These are phyloP conservation scores for Salvia sclarea DNA, from an alignment of 305 asterid species.

Conservation along the genomic window DNA sequence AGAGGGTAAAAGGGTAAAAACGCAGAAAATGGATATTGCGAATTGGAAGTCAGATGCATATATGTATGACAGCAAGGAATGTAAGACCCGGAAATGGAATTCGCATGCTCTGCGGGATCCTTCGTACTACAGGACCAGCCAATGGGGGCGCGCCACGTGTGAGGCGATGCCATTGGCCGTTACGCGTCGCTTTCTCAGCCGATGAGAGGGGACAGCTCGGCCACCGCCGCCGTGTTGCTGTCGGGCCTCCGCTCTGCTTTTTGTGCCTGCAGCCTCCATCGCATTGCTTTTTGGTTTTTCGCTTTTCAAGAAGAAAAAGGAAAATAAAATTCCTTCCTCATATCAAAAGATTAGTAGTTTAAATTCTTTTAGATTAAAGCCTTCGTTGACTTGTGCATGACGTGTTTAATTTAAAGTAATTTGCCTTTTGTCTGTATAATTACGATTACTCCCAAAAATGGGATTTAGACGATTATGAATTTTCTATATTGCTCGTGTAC, in stretches of 20 bases:
- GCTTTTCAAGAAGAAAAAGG: not conserved
- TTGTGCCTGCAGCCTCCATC: not conserved
- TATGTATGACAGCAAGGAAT: not conserved
- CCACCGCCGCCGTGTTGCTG: not conserved
- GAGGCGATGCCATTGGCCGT: not conserved
- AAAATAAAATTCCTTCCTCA: too few relatives aligned
- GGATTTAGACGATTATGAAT: too few relatives aligned
- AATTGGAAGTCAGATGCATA: not conserved
- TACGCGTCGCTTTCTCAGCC: slow-evolving; percentile 1
- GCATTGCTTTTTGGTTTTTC: not conserved
- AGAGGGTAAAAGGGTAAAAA: not conserved
- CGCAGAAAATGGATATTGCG: not conserved
- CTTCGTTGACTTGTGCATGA: too few relatives aligned
- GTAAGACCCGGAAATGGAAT: slow-evolving; percentile 13
- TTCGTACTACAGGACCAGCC: not conserved
- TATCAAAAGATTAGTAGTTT: too few relatives aligned
- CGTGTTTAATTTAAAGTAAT: too few relatives aligned
- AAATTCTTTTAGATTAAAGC: too few relatives aligned
- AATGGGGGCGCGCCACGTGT: not conserved
- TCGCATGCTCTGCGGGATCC: not conserved
- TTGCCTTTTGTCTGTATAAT: too few relatives aligned
- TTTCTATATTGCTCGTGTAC: too few relatives aligned
- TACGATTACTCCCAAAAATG: too few relatives aligned
- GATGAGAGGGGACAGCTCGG: not conserved
- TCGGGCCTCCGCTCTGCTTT: not conserved